phyloP scores from a whole-genome alignment of 163 green algal genomes.

The Scenedesmus sp. region DNA sequence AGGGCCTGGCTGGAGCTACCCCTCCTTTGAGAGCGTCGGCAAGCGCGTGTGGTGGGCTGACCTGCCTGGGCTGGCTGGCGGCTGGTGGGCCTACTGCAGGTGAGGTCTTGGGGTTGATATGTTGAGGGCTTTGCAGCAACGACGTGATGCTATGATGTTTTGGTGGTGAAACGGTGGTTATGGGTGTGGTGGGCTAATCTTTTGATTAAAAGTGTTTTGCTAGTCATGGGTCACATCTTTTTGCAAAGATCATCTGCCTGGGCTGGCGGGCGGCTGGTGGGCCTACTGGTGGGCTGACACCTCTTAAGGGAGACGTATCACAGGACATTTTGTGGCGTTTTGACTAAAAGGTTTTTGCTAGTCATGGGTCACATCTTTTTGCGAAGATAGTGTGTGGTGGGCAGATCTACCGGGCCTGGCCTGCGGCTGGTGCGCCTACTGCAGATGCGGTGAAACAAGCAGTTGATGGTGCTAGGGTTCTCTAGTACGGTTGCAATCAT shows the following conservation, averaged over 20 bases:
- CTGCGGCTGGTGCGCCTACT: conserved; percentile 37
- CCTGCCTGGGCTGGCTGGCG: background rate
- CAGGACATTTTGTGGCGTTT: no score
- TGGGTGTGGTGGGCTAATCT: no score
- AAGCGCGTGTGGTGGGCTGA: background rate
- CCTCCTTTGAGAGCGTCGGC: background rate
- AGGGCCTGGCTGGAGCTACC: background rate
- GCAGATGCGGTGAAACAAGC: background rate
- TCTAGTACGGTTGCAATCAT: background rate
- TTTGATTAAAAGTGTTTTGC: no score
- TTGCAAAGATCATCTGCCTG: background rate
- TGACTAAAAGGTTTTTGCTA: no score
- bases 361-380: no score
- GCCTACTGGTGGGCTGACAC: conserved; percentile 27
- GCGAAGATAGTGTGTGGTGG: background rate
- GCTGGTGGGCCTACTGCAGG: conserved; percentile 28
- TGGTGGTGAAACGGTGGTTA: no score
- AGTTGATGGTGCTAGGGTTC: background rate
- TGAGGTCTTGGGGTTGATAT: background rate
- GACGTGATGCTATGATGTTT: no score
- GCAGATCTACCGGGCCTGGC: background rate
- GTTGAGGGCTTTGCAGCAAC: no score
- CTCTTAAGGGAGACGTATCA: background rate
- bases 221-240: no score
- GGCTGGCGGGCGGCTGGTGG: conserved; percentile 8